Evolutionary conservation across 331 rosid species (phyloP).

Genomic region (Pyracantha coccinea): DNA sequence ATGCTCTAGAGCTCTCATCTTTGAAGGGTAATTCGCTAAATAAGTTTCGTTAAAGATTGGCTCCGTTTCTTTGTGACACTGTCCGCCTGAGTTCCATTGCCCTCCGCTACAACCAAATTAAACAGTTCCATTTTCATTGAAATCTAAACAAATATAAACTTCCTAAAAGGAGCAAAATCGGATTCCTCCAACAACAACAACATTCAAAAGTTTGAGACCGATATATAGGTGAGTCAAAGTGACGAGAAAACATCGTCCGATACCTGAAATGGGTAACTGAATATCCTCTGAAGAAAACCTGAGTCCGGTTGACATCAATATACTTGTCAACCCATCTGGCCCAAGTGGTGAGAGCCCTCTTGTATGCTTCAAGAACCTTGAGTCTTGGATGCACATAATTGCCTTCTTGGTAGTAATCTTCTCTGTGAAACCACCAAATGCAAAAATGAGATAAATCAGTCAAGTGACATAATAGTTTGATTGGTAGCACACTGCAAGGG

Average conservation of each 20-base stretch:
- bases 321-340: conserved; percentile 66
- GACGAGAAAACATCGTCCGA: background rate
- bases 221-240: background rate
- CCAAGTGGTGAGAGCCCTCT: conserved; percentile 85
- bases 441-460: background rate
- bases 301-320: conserved; percentile 54
- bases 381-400: conserved; percentile 65
- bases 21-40: conserved; percentile 58
- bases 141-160: background rate
- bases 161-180: background rate
- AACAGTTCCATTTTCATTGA: background rate
- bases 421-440: conserved; percentile 39
- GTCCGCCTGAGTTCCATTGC: conserved; percentile 96
- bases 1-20: conserved; percentile 74
- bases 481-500: background rate
- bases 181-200: background rate
- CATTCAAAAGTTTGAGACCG: background rate
- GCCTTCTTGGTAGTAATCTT: conserved; percentile 96
- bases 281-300: conserved; percentile 85
- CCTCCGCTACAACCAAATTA: conserved; percentile 70
- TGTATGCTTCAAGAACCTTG: conserved; percentile 70
- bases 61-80: conserved; percentile 69
- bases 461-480: background rate
- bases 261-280: conserved; percentile 93
- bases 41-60: conserved; percentile 52